These are phyloP conservation scores for Fusarium heterosporum DNA, from an alignment of 2,329 filamentous ascomycete species.

Conservation along the genomic window DNA sequence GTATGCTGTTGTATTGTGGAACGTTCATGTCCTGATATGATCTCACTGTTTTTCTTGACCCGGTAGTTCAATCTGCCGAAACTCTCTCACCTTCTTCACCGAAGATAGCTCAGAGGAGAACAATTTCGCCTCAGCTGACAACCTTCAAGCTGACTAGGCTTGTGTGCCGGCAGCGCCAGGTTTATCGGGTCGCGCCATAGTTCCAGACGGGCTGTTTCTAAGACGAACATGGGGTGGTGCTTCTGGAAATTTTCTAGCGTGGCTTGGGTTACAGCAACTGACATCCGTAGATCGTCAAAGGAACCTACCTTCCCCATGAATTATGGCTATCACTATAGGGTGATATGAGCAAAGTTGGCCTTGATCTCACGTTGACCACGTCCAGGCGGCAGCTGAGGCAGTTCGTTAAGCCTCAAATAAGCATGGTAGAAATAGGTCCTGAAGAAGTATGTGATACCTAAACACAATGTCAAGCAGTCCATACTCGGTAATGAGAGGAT, in stretches of 20 bases:
- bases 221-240: slow-evolving; percentile 19
- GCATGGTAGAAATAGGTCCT: not conserved
- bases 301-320: slow-evolving; percentile 41
- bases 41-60: slow-evolving; percentile 11
- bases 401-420: too few species aligned
- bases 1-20: not conserved
- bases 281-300: slow-evolving; percentile 27
- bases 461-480: slow-evolving; percentile 1
- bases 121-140: slow-evolving; percentile 43
- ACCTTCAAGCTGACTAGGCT: slow-evolving; percentile 22
- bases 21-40: not conserved
- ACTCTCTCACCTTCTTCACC: slow-evolving; percentile 19
- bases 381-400: slow-evolving; percentile 3
- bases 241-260: slow-evolving; percentile 49
- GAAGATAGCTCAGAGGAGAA: slow-evolving; percentile 3
- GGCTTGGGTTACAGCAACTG: slow-evolving; percentile 23
- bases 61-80: slow-evolving; percentile 14
- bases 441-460: not conserved
- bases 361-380: slow-evolving; percentile 6
- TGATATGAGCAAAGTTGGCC: slow-evolving; percentile 10
- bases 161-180: slow-evolving; percentile 12
- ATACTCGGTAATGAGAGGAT: not conserved
- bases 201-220: slow-evolving; percentile 4
- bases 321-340: slow-evolving; percentile 9
- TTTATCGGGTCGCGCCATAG: slow-evolving; percentile 14